These are phyloP conservation scores for Lenzites betulinus DNA, from an alignment of 768 basidiomycete species.

Conservation along the genomic window DNA sequence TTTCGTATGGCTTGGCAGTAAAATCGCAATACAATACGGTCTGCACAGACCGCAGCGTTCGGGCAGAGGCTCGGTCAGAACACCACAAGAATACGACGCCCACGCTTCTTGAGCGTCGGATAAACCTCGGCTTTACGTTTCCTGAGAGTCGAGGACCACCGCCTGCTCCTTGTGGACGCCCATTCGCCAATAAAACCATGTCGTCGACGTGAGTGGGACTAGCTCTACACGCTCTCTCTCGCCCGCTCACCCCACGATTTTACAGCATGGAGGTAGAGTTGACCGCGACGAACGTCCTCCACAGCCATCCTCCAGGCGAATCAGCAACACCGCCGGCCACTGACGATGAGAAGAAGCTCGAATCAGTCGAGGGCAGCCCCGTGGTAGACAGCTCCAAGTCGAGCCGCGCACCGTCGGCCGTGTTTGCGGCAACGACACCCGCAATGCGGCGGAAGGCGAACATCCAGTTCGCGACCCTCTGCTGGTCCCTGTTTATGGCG, in stretches of 20 bases:
- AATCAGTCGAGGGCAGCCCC: slow-evolving; percentile 14
- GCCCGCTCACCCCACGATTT: background rate
- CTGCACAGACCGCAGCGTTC: background rate
- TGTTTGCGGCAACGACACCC: slow-evolving; percentile 12
- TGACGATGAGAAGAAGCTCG: slow-evolving; percentile 11
- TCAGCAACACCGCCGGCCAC: background rate
- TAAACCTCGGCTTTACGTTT: background rate
- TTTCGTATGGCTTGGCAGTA: background rate
- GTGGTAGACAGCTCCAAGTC: background rate
- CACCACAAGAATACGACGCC: background rate
- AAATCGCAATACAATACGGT: background rate
- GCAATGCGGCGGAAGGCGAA: slow-evolving; percentile 14
- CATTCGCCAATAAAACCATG: background rate
- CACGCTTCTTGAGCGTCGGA: background rate
- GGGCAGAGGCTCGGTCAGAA: background rate
- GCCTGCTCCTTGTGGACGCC: background rate
- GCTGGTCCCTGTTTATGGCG: slow-evolving; percentile 57
- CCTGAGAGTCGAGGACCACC: background rate
- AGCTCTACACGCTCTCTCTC: no score
- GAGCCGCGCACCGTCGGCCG: background rate
- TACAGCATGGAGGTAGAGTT: slow-evolving; percentile 14
- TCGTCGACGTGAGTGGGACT: background rate
- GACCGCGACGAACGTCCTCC: slow-evolving; percentile 11
- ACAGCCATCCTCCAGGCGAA: slow-evolving; percentile 15
- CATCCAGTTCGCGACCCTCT: slow-evolving; percentile 57